A percentile compares a stretch with the other conserved stretches of the same genome.
Evolutionary conservation across 495 filamentous ascomycete genomes (phyloP).

Genomic region (Neurospora sp.): DNA sequence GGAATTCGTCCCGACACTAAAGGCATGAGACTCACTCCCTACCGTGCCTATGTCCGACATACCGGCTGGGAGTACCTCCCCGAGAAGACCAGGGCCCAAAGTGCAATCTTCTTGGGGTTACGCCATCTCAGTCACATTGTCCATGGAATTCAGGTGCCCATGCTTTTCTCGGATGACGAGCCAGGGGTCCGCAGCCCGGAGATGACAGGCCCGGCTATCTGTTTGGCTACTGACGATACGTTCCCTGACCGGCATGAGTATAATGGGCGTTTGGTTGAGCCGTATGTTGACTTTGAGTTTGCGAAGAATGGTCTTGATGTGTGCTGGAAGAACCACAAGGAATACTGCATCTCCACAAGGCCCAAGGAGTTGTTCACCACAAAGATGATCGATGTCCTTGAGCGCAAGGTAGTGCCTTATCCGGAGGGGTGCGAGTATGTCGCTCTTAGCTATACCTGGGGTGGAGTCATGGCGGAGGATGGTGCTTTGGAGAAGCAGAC

Average conservation of each 20-base stretch:
- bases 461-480: slow-evolving; percentile 5
- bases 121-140: neutral
- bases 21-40: slow-evolving; percentile 1
- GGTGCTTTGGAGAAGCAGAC: slow-evolving; percentile 6
- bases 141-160: neutral
- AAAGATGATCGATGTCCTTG: slow-evolving; percentile 11
- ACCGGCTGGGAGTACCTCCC: slow-evolving; percentile 4
- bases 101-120: neutral
- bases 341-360: neutral
- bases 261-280: neutral
- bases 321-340: slow-evolving; percentile 2
- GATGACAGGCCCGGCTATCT: slow-evolving; percentile 6
- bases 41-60: slow-evolving; percentile 2
- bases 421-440: slow-evolving; percentile 9
- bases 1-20: neutral
- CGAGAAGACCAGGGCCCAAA: neutral
- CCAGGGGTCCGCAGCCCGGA: neutral
- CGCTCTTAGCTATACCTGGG: slow-evolving; percentile 15
- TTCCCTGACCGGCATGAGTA: neutral
- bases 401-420: slow-evolving; percentile 8
- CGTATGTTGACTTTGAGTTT: neutral
- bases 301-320: neutral
- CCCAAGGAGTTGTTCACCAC: slow-evolving; percentile 1
- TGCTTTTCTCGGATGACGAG: neutral
- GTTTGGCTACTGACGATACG: neutral